Evolutionary conservation across 2,329 filamentous ascomycete genomes (phyloP).

Genomic region (Nothopassalora personata): DNA sequence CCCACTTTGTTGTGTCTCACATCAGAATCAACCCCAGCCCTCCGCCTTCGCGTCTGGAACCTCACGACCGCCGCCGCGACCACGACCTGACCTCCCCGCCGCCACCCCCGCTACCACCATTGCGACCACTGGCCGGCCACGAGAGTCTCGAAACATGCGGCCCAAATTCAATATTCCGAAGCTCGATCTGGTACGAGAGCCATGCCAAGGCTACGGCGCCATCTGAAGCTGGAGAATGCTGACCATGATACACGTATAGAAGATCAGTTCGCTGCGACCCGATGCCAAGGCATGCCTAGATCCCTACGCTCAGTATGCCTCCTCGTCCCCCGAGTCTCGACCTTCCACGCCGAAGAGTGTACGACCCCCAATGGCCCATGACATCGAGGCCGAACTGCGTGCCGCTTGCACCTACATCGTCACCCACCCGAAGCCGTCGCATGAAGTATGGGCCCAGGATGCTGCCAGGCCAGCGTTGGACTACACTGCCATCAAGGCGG

Average conservation of each 20-base stretch:
- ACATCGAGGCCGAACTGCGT: constrained; percentile 42
- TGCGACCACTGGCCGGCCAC: background rate
- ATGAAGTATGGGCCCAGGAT: constrained; percentile 31
- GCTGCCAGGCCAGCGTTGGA: constrained; percentile 29
- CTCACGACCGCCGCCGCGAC: background rate
- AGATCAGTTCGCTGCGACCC: constrained; percentile 24
- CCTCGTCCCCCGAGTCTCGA: constrained; percentile 30
- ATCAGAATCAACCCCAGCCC: background rate
- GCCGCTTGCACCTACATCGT: constrained; percentile 43
- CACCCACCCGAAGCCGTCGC: constrained; percentile 34
- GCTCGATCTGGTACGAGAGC: background rate
- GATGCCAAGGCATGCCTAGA: constrained; percentile 27
- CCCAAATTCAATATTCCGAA: background rate
- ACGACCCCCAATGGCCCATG: constrained; percentile 39
- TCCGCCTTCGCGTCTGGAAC: background rate
- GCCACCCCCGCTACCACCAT: background rate
- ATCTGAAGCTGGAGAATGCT: constrained; percentile 4
- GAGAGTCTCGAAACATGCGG: background rate
- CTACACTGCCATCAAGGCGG: constrained; percentile 30
- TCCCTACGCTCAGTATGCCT: constrained; percentile 21
- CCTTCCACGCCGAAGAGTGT: constrained; percentile 40
- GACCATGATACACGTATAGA: constrained; percentile 15
- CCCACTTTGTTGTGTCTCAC: background rate
- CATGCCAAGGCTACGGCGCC: background rate
- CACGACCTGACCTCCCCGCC: background rate